phyloP scores from a whole-genome alignment of 371 early-diverging fungal genomes.

The Dinochytrium kinnereticum region DNA sequence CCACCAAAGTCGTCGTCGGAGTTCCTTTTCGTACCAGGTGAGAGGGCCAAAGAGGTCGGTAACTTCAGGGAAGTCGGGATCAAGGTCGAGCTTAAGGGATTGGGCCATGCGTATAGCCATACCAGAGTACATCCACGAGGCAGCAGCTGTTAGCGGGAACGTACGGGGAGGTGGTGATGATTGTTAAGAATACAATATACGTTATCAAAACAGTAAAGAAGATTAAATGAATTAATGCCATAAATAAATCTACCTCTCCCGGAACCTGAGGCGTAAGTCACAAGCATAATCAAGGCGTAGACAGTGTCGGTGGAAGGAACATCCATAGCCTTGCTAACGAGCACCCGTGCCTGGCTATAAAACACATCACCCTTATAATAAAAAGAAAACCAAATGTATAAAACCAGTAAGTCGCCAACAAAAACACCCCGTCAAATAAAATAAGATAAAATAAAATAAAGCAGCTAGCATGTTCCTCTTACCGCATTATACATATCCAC shows the following conservation, averaged over 20 bases:
- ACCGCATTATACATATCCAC: constrained; percentile 20
- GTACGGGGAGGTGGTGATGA: no score
- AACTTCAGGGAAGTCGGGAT: constrained; percentile 35
- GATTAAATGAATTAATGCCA: neutral
- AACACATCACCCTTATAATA: constrained; percentile 16
- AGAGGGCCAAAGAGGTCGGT: constrained; percentile 7
- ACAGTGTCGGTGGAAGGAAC: constrained; percentile 21
- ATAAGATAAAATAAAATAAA: neutral
- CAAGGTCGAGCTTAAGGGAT: constrained; percentile 38
- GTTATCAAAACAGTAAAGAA: neutral
- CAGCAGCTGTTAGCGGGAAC: no score
- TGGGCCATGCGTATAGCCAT: constrained; percentile 45
- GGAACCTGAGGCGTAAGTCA: constrained; percentile 25
- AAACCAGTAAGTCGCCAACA: no score
- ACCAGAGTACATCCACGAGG: constrained; percentile 42
- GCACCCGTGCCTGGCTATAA: constrained; percentile 11
- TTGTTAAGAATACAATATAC: no score
- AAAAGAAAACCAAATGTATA: no score
- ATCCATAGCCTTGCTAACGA: constrained; percentile 21
- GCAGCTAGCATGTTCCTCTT: constrained; percentile 4
- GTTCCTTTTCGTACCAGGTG: constrained; percentile 16
- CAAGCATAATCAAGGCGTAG: constrained; percentile 23
- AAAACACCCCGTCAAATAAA: neutral
- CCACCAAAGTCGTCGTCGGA: constrained; percentile 23
- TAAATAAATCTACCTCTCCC: constrained; percentile 14